Base-by-base conservation (phyloP, 495 filamentous ascomycete species). In the Penicillium alfredii region DNA sequence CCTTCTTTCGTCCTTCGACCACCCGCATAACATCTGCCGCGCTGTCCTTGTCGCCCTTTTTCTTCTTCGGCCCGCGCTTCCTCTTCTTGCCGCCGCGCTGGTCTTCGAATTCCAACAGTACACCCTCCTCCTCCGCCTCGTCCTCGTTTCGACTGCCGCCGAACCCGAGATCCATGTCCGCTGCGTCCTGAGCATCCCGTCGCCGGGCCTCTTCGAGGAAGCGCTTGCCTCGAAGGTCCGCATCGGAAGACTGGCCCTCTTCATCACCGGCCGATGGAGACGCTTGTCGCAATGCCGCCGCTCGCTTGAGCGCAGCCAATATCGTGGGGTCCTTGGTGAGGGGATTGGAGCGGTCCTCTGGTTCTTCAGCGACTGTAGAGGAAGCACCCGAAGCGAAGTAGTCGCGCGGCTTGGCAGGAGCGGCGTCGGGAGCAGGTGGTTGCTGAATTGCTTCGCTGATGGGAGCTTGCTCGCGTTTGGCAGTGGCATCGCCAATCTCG, bases 91-190 rank as follows among this genome's bases (percentile, higher is more conserved):
- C 65, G 4, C 63, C 69, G 6, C 56, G 71, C 9, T 64, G 67
- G n/a, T 68, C 74, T 17, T 73, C 68, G 25, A 69, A 72, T 10
- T 73, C 74, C 23, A 92, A 58, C 52, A 84, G 79, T 27, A 87
- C 67, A 14, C 72, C 78, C 1, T 81, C 72, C 36, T 84, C 88
- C 31, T 94, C 88, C 24, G 83, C 86, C 25, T 81, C 82, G 49
- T 94, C 88, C 30, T 82, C 87, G 40, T 81, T 74, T 14, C 88
- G 76, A 45, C 81, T 88, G 10, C 81, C 82, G 5, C 93, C 92
- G 54, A 98, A 97, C 20, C 88, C 92, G 60, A 95, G 69, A 49
- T 98, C 92, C 66, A 98, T 75, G 61, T 98, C 92, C 27, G 88
- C 85, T 8, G 85, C 79, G 62, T 98, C 92, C 27, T 89, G 74